Evolutionary conservation across 169 alveolate genomes (phyloP).

Genomic region (Besnoitia besnoiti): DNA sequence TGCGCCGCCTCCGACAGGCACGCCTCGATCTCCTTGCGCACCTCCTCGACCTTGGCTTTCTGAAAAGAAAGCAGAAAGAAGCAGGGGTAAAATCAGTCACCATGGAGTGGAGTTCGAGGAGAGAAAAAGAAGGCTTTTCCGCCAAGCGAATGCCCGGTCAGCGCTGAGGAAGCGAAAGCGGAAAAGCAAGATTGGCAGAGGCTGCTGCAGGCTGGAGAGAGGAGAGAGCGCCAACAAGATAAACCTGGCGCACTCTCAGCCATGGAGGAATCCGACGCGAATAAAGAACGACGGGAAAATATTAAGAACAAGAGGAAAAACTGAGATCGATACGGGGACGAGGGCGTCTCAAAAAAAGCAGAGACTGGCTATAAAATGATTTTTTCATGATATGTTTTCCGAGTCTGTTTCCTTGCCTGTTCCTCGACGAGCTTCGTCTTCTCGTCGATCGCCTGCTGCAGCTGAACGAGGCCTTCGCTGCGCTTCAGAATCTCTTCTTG

Average conservation of each 20-base stretch:
- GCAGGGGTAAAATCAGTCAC: no score
- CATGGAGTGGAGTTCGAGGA: no score
- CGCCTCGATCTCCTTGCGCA: slow-evolving; percentile 8
- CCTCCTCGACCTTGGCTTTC: slow-evolving; percentile 10
- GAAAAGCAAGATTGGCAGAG: no score
- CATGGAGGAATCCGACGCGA: background rate
- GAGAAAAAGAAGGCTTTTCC: no score
- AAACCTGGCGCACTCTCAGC: no score
- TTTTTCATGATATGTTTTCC: no score
- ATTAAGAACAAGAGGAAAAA: background rate
- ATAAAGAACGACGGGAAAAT: background rate
- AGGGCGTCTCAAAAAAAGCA: background rate
- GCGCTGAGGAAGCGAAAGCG: no score
- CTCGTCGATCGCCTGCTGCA: slow-evolving; percentile 40
- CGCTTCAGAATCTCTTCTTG: slow-evolving; percentile 39
- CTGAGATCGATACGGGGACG: background rate
- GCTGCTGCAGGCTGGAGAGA: no score
- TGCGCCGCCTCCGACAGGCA: background rate
- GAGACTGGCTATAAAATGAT: background rate
- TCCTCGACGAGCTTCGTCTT: slow-evolving; percentile 23
- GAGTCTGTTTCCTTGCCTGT: slow-evolving; percentile 12
- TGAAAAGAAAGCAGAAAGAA: background rate
- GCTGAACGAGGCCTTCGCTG: background rate
- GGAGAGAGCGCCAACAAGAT: no score
- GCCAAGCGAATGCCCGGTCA: no score